Evolutionary conservation across 192 early-diverging fungal genomes (phyloP).

Genomic region (Entrophospora sp.): DNA sequence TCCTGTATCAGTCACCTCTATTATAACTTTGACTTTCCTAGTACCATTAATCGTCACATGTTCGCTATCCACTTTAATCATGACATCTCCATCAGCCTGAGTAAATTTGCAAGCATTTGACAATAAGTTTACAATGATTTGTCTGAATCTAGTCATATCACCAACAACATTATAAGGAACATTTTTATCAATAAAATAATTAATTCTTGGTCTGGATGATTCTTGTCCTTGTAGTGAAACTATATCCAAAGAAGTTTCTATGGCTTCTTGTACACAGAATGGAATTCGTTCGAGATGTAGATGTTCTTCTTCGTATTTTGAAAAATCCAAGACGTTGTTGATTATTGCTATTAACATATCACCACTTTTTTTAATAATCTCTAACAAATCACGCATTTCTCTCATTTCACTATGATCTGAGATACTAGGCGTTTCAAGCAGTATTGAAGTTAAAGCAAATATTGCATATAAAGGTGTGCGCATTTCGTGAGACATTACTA

Average conservation of each 20-base stretch:
- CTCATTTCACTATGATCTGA: neutral
- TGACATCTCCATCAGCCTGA: conserved; percentile 22
- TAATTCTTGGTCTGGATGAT: conserved; percentile 8
- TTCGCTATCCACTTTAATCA: neutral
- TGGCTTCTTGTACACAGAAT: conserved; percentile 43
- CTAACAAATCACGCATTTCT: conserved; percentile 9
- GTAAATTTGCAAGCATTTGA: conserved; percentile 53
- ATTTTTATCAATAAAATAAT: conserved; percentile 17
- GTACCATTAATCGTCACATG: neutral
- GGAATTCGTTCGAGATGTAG: conserved; percentile 56
- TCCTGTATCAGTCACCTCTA: conserved; percentile 32
- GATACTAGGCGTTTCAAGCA: neutral
- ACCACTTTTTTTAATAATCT: conserved; percentile 34
- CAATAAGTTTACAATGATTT: conserved; percentile 45
- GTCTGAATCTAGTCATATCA: conserved; percentile 43
- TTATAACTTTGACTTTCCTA: neutral
- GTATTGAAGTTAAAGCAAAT: conserved; percentile 10
- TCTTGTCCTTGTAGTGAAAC: conserved; percentile 29
- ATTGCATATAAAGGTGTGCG: conserved; percentile 5
- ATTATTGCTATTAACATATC: conserved; percentile 46
- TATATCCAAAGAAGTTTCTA: conserved; percentile 30
- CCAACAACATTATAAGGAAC: conserved; percentile 35
- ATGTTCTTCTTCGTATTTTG: conserved; percentile 73
- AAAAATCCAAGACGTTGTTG: conserved; percentile 71
- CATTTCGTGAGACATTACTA: conserved; percentile 14